Evolutionary conservation across 2,329 filamentous ascomycete genomes (phyloP), one percentile per base, ranked within the genome.

Genomic region (Trichophaea hybrida): DNA sequence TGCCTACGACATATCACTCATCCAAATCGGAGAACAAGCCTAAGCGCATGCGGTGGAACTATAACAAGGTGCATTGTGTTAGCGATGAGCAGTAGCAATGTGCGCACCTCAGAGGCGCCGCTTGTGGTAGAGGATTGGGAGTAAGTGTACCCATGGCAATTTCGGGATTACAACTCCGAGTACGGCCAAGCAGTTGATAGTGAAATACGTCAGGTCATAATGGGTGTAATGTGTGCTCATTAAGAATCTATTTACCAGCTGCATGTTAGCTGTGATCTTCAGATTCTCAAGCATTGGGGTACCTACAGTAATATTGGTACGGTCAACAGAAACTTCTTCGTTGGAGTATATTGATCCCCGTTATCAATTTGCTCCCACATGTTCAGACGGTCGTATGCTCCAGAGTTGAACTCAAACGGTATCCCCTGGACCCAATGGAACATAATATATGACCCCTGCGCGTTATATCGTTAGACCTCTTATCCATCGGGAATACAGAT

Each of bases 291-390:
- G n/a, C 51, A 13, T 10, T 31, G 32, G 13, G 31, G 49, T 35
- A 61, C 61, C 24, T 57, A 66, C 65, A 98, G 80, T 65, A 90
- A 80, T 69, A 98, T 94, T 43, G 93, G 93, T 37, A 97, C 91
- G 69, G 85, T 88, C 68, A 97, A 83, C 61, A 98, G 78, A 71
- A 98, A 98, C 74, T 98, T 98, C 79, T 98, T 98, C 66, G 93
- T 88, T 3, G 93, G 93, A 0, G 93, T 98, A 76, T 97, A 98
- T 73, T 98, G 93, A 69, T 93, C 93, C 51, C 93, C 93, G 70
- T 97, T 94, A 77, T 98, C 93, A 73, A 98, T 98, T 76, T 98
- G 93, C 77, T 98, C 93, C 93, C 93, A 98, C 93, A 98, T 97
- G 76, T 97, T 98, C 71, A 98, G 80, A 74, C 98, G 97, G 78